Conservation (phyloP, 306 rosid genomes). For the Medicago arabica region DNA sequence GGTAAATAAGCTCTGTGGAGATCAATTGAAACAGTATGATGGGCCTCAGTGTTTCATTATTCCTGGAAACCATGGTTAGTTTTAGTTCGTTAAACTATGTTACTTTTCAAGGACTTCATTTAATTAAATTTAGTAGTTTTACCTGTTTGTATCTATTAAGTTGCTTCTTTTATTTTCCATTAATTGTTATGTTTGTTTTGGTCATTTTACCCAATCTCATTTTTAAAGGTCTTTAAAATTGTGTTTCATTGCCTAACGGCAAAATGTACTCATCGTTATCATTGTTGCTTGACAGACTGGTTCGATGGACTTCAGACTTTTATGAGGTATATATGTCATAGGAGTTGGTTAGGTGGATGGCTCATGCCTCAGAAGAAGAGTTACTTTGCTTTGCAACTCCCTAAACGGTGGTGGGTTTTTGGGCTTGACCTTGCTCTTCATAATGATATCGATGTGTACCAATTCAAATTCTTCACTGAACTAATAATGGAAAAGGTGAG, state of each 20-base stretch:
- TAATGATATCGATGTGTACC: conserved; percentile 94
- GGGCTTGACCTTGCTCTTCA: conserved; percentile 96
- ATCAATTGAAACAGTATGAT: conserved; percentile 67
- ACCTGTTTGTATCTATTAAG: conserved; percentile 20
- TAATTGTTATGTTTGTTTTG: conserved; percentile 25
- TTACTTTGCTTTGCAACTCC: conserved; percentile 95
- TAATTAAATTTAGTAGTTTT: conserved; percentile 10
- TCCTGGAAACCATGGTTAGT: conserved; percentile 98
- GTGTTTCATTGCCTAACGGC: conserved; percentile 12
- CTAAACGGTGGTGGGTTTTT: conserved; percentile 96
- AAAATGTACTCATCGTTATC: conserved; percentile 8
- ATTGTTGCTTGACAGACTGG: conserved; percentile 73
- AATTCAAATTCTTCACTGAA: conserved; percentile 93
- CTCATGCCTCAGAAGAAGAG: conserved; percentile 97
- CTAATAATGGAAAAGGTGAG: conserved; percentile 75
- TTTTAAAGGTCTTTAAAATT: background rate
- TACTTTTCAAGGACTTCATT: conserved; percentile 33
- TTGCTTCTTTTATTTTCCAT: background rate
- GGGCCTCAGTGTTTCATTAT: conserved; percentile 97
- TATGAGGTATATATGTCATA: conserved; percentile 93
- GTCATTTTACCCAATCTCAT: conserved; percentile 17
- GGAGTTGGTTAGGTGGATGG: conserved; percentile 99
- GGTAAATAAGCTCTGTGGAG: conserved; percentile 79
- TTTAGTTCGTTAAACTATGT: conserved; percentile 32
- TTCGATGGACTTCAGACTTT: conserved; percentile 97